Base-by-base conservation (phyloP, 163 green algal species). In the Prototheca cutis region DNA sequence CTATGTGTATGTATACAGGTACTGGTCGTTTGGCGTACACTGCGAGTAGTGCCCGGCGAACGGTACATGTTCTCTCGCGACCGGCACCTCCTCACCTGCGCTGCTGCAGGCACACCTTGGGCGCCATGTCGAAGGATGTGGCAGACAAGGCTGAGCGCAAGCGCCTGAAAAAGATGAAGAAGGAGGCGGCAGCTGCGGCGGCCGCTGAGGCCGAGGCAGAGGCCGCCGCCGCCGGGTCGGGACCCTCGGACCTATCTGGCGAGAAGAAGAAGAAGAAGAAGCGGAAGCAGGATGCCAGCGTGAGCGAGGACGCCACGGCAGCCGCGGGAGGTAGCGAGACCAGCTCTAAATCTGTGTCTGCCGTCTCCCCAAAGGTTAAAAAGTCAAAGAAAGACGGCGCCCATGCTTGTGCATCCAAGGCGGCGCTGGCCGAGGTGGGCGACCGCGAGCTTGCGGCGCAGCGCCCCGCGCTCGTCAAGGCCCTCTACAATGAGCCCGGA, bases 401-500 rank as follows among this genome's bases (percentile, higher is more conserved):
- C 27, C 33, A 18, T 23, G 2, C 17, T 24, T 24, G 25, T 30
- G 31, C 24, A 13, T 31, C 18, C 21, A 33, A 40, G 17, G 21
- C 2, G 24, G 7, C 21, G 21, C 57, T 84, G 31, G 82, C 80
- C 13, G 58, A 59, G 25, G 82, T 93, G 3, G 84, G 84, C 23
- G 69, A 85, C 67, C 59, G 53, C 5, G 32, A 68, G n/a, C 66
- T 89, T n/a, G 82, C 82, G 10, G 36, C 55, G 21, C 61, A n/a
- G 24, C 57, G 66, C 19, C 74, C 75, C 21, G 51, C 69, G 4
- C 72, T 92, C 47, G 32, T 80, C 28, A 86, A 86, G 68, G 55
- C 45, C 17, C 65, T 87, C 39, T 90, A 89, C 70, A 73, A 54
- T n/a, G 70, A 65, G 51, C 4, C 27, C 2, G 15, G 59, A 27